Evolutionary conservation across 208 protist genomes (phyloP).

Genomic region (Lotmaria passim): DNA sequence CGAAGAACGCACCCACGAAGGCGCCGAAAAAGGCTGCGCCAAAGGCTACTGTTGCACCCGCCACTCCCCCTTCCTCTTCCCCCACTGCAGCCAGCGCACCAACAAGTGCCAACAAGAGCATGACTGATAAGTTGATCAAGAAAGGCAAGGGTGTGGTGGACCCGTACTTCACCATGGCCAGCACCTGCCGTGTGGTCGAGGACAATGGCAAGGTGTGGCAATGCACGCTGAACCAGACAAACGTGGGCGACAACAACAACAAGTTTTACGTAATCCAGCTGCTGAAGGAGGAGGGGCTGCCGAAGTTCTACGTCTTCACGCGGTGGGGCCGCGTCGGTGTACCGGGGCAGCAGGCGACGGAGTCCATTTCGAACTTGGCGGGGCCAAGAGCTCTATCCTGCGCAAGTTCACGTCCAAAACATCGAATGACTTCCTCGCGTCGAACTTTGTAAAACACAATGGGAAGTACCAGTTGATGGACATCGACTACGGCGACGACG

Average conservation of each 20-base stretch:
- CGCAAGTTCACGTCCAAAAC: conserved; percentile 72
- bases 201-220: conserved; percentile 57
- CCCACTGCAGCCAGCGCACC: conserved; percentile 30
- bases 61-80: background rate
- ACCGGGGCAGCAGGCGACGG: conserved; percentile 55
- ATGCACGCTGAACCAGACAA: conserved; percentile 87
- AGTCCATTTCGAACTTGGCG: conserved; percentile 26
- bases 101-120: too few relatives aligned
- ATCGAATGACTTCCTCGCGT: conserved; percentile 50
- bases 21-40: conserved; percentile 13
- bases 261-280: conserved; percentile 91
- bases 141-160: conserved; percentile 85
- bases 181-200: conserved; percentile 67
- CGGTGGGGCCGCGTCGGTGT: conserved; percentile 84
- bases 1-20: conserved; percentile 9
- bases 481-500: conserved; percentile 70
- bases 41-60: background rate
- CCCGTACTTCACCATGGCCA: conserved; percentile 46
- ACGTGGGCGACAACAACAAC: conserved; percentile 82
- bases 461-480: conserved; percentile 84
- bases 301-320: conserved; percentile 65
- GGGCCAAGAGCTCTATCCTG: conserved; percentile 47
- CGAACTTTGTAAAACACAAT: conserved; percentile 53
- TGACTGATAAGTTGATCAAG: conserved; percentile 39
- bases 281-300: conserved; percentile 55